A percentile compares a stretch with the other conserved stretches of the same genome.
These are phyloP conservation scores for Pezicula neosporulosa DNA, from an alignment of 2,329 filamentous ascomycete genomes.

Conservation along the genomic window DNA sequence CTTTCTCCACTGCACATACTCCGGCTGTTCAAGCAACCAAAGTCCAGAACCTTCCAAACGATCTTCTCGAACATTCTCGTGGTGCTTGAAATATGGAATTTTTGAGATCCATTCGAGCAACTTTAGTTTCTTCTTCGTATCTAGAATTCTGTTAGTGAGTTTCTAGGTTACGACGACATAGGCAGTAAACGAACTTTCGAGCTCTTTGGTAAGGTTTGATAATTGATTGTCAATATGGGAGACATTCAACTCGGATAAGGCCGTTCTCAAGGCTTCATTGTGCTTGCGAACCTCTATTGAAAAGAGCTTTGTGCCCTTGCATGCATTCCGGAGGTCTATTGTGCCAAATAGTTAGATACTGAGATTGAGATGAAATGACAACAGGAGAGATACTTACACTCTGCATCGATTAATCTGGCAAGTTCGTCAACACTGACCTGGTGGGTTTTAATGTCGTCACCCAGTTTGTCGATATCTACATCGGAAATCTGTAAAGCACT, in stretches of 20 bases:
- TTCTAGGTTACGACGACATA: too few species aligned
- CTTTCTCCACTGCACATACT: conserved; percentile 24
- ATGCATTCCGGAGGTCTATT: too few species aligned
- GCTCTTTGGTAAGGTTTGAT: too few species aligned
- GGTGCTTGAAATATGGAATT: conserved; percentile 1
- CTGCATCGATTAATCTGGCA: neutral
- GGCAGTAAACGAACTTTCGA: too few species aligned
- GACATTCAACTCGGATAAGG: too few species aligned
- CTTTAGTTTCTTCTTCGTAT: too few species aligned
- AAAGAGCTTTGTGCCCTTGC: too few species aligned
- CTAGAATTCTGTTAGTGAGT: too few species aligned
- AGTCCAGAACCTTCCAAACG: conserved; percentile 16
- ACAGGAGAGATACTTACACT: conserved; percentile 4
- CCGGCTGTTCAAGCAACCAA: conserved; percentile 18
- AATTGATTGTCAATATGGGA: too few species aligned
- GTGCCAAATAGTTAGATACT: too few species aligned
- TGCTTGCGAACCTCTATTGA: too few species aligned
- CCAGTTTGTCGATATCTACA: neutral
- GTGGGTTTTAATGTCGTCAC: neutral
- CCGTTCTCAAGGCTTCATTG: too few species aligned
- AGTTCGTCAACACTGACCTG: neutral
- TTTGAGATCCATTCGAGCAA: conserved; percentile 10
- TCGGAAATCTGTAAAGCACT: neutral
- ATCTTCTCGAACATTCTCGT: conserved; percentile 7
- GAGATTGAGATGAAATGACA: neutral